Evolutionary conservation across 345 rosid species (phyloP).

Genomic region (Eucalyptus rudis): DNA sequence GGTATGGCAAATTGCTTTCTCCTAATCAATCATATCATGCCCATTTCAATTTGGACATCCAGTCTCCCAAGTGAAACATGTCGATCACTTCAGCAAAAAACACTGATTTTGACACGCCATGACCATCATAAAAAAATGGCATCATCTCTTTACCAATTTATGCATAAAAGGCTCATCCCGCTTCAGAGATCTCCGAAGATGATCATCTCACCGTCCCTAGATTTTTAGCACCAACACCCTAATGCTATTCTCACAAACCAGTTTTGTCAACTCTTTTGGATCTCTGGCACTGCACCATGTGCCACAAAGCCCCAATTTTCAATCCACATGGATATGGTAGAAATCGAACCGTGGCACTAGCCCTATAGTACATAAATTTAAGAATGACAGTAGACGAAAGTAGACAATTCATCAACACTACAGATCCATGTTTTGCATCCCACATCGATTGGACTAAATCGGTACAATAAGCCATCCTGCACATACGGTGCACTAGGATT

Average conservation of each 20-base stretch:
- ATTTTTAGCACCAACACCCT: not conserved
- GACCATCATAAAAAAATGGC: not conserved
- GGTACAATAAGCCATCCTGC: not conserved
- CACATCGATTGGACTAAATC: not conserved
- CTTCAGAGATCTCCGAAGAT: not conserved
- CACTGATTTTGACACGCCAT: not conserved
- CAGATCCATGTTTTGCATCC: not conserved
- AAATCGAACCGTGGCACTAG: not conserved
- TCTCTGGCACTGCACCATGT: not conserved
- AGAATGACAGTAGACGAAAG: not conserved
- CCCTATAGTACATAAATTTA: not conserved
- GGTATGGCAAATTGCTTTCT: not conserved
- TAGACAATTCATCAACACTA: not conserved
- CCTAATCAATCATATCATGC: not conserved
- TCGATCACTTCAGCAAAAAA: not conserved
- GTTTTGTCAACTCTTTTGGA: not conserved
- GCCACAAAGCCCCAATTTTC: not conserved
- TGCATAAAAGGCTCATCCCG: not conserved
- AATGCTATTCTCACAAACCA: not conserved
- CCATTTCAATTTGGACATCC: not conserved
- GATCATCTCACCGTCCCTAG: not conserved
- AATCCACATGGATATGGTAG: not conserved
- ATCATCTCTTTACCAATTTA: not conserved
- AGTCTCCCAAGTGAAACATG: not conserved
- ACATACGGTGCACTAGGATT: not conserved